Evolutionary conservation across 306 rosid species (phyloP).

Genomic region (Citrullus amarus): DNA sequence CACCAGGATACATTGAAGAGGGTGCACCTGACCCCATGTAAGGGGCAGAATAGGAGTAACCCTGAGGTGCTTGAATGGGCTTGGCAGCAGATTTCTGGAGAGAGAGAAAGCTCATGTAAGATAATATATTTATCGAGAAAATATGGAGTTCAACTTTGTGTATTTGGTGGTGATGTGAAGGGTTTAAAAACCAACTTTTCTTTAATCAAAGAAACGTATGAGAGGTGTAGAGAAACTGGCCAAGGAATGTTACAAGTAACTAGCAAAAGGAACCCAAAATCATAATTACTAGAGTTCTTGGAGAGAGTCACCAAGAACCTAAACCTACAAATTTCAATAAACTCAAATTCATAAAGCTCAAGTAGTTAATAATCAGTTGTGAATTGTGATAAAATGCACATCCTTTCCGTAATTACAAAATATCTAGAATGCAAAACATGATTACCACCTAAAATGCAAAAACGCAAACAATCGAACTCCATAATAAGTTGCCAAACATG

Average conservation of each 20-base stretch:
- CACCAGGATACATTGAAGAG: slow-evolving; percentile 80
- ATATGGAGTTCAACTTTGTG: background rate
- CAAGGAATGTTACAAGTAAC: background rate
- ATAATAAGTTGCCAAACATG: background rate
- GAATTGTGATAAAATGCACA: background rate
- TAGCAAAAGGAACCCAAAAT: background rate
- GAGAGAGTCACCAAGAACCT: background rate
- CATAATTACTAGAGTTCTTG: background rate
- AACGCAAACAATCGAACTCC: background rate
- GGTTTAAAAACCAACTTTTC: background rate
- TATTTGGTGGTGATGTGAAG: background rate
- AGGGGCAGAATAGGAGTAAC: slow-evolving; percentile 64
- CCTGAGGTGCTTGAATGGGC: slow-evolving; percentile 69
- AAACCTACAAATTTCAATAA: background rate
- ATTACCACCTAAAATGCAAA: background rate
- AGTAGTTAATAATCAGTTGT: background rate
- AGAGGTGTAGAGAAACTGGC: background rate
- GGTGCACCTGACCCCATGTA: slow-evolving; percentile 75
- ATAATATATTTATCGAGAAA: background rate
- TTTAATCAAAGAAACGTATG: background rate
- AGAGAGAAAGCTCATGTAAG: background rate
- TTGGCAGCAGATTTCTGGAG: slow-evolving; percentile 75
- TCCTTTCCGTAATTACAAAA: background rate
- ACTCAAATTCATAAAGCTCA: background rate
- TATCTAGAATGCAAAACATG: background rate